Evolutionary conservation across 805 yeast species (phyloP), one percentile per base, ranked within the genome.

Genomic region (Starmerella sirachaensis): DNA sequence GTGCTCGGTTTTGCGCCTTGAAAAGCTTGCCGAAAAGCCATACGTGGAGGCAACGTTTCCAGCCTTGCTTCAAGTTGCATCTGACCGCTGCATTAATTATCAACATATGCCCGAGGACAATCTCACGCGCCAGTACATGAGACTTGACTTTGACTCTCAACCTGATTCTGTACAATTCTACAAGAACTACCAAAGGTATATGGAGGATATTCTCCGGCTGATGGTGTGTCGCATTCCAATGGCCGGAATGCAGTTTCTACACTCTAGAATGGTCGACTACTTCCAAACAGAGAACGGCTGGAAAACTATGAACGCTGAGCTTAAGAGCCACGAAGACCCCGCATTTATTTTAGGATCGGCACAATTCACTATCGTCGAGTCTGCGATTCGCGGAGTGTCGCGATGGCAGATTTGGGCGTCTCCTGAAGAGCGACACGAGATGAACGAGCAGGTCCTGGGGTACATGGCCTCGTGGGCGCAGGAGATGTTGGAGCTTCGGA

Each of bases 401-500:
- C 72, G 99, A 54, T 93, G 99, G 98, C 74, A 83, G 51, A 75
- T 84, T 13, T 88, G 96, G 95, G 85, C 83, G 51, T 73, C 74
- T 6, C 68, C 65, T 5, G 68, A 68, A 18, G 68, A 67, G 30
- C 67, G 68, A 39, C 76, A 75, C 35, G 64, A 56, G 16, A 63
- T 73, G 37, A 61, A 74, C 36, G 64, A 63, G 31, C 68, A 69
- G 35, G 62, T 71, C 31, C 85, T 82, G 53, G 69, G 66, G 12
- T 64, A 84, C 34, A 80, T 94, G 33, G 78, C 80, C 46, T 71
- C 77, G 49, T 63, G 66, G 63, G 60, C 64, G 26, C 48, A 51
- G 21, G 57, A 59, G 20, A 63, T 91, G 41, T 63, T 91, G 40
- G 77, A 76, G 24, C 70, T 91, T 66, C 74, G 76, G 40, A 68